Base-by-base conservation (phyloP, 257 asterid genomes). In the Nicotiana otophora region DNA sequence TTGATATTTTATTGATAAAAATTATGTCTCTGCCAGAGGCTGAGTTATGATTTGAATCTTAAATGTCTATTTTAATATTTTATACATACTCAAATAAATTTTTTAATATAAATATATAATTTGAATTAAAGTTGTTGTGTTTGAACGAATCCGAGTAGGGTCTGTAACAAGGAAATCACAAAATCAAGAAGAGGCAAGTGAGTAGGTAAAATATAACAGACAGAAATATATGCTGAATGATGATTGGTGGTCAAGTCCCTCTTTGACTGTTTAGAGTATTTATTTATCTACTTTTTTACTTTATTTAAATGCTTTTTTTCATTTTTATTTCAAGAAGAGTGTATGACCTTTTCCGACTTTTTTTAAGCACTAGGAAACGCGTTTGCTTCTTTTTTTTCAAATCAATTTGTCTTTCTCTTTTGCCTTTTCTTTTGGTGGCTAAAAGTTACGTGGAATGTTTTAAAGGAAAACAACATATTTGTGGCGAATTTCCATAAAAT, bases 291-390 rank as follows among this genome's bases (percentile, higher is more conserved):
- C 2, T 39, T 72, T 36, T 10, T 1, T 20, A 5, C 4, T 42
- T 30, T 70, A 39, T 70, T 5, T 42, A 42, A n/a, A 33, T 39
- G 4, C 1, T 12, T 2, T 42, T 5, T 12, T 20, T 19, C 17
- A 23, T 17, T 15, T 7, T 58, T 19, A 11, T 66, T 67, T 42
- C 26, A 12, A 14, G 61, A 20, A 72, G 23, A 46, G 79, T 72
- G 46, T 72, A 42, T 20, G 79, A 8, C 79, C 79, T 72, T 72
- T 46, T 72, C 4, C 60, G 14, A 42, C 79, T 46, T 39, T 70
- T 69, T 20, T 39, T 46, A 46, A 23, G 79, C 61, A 72, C 61
- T 72, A 72, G n/a, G 61, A 72, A 72, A 72, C 79, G 79, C 79
- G 79, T 72, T 42, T 11, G 78, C 12, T 6, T 28, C 53, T 72